Conservation (phyloP, 2,329 filamentous ascomycete genomes). For the Fusarium sp. region DNA sequence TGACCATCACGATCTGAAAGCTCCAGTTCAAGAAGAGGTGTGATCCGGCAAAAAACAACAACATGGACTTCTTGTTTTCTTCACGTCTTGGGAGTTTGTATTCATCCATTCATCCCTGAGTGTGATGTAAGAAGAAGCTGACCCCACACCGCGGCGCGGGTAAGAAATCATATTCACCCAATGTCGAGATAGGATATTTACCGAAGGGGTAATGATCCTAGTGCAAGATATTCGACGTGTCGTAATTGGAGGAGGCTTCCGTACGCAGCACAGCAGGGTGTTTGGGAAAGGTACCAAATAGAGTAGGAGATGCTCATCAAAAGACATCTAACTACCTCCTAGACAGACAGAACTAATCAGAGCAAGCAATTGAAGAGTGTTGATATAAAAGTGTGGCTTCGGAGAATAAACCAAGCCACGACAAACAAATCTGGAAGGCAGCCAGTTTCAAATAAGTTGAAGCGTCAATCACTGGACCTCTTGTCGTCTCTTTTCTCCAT, state of each 20-base stretch:
- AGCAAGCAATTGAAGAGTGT: neutral
- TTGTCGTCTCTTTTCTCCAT: conserved; percentile 11
- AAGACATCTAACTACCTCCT: neutral
- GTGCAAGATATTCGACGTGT: conserved; percentile 6
- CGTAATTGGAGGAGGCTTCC: conserved; percentile 8
- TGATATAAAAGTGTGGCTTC: neutral
- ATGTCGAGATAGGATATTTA: conserved; percentile 25
- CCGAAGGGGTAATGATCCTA: conserved; percentile 28
- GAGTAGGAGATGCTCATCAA: neutral
- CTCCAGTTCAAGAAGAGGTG: neutral
- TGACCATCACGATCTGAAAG: neutral
- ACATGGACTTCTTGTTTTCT: neutral
- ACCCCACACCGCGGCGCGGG: conserved; percentile 10
- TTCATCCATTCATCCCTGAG: conserved; percentile 18
- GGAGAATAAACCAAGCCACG: conserved; percentile 23
- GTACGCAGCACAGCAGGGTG: neutral
- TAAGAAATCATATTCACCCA: conserved; percentile 15
- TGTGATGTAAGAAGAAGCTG: conserved; percentile 30
- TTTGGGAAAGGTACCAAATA: neutral
- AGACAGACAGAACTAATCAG: neutral
- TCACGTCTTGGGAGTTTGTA: neutral
- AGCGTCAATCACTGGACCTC: neutral
- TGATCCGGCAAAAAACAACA: conserved; percentile 22
- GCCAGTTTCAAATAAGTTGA: neutral
- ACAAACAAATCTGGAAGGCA: conserved; percentile 10